Evolutionary conservation across 805 yeast species (phyloP).

Genomic region (Cyberlindnera maritima): DNA sequence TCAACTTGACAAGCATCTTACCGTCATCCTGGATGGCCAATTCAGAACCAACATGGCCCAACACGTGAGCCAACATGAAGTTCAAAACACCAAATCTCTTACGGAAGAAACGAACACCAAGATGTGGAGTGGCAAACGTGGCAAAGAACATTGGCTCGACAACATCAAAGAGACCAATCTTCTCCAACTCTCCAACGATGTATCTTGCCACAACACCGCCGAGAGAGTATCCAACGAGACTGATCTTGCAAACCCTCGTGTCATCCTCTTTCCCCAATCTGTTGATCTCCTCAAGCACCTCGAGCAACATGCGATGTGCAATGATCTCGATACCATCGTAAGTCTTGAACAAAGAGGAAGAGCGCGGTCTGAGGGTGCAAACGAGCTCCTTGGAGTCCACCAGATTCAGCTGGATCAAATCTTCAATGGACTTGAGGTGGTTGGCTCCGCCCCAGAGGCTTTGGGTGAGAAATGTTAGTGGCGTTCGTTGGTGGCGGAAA

Average conservation of each 20-base stretch:
- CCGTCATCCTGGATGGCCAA: conserved; percentile 54
- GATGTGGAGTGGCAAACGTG: conserved; percentile 78
- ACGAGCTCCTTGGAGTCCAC: conserved; percentile 39
- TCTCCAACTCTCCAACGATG: conserved; percentile 68
- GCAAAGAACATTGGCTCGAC: conserved; percentile 62
- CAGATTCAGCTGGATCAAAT: conserved; percentile 38
- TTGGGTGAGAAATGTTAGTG: too few species aligned
- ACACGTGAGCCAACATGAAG: conserved; percentile 47
- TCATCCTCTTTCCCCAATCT: conserved; percentile 29
- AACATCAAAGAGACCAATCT: conserved; percentile 48
- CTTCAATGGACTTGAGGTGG: conserved; percentile 50
- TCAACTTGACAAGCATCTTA: conserved; percentile 41
- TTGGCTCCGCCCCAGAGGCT: conserved; percentile 63
- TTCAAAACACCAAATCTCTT: conserved; percentile 38
- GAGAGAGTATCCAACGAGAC: conserved; percentile 82
- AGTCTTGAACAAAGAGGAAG: conserved; percentile 70
- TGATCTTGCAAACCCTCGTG: conserved; percentile 46
- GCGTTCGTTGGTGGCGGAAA: neutral
- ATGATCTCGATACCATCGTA: conserved; percentile 81
- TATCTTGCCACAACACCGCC: conserved; percentile 87
- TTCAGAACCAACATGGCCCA: conserved; percentile 74
- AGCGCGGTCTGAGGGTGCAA: conserved; percentile 48
- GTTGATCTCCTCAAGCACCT: conserved; percentile 48
- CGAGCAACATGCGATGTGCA: conserved; percentile 68
- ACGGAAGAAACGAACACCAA: conserved; percentile 55